Percentiles rank a stretch among this genome's conserved stretches.
These are phyloP conservation scores for Neonectria ditissima DNA, from an alignment of 2,329 filamentous ascomycete genomes.

Conservation along the genomic window DNA sequence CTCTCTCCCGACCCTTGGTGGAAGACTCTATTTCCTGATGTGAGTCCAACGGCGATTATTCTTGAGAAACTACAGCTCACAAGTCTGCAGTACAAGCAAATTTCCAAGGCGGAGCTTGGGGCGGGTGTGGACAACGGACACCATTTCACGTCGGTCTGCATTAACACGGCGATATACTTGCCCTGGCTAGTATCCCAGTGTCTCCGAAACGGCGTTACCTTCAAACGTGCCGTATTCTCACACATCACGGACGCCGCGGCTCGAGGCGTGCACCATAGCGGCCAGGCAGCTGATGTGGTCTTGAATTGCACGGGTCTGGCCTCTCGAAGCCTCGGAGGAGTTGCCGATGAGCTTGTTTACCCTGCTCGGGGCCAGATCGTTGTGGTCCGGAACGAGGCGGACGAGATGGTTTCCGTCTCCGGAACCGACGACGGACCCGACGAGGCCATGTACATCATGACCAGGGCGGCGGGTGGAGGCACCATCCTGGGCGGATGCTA, in stretches of 20 bases:
- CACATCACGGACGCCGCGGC: slow-evolving; percentile 77
- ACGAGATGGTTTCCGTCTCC: slow-evolving; percentile 74
- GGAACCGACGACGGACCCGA: slow-evolving; percentile 79
- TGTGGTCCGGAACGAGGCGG: slow-evolving; percentile 80
- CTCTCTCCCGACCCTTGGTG: slow-evolving; percentile 26
- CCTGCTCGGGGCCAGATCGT: slow-evolving; percentile 87
- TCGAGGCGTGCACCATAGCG: slow-evolving; percentile 57
- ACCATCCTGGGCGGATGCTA: slow-evolving; percentile 87
- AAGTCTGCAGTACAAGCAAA: slow-evolving; percentile 9
- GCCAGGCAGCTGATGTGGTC: slow-evolving; percentile 72
- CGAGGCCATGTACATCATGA: slow-evolving; percentile 85
- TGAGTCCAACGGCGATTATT: not conserved
- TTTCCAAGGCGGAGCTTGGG: slow-evolving; percentile 16
- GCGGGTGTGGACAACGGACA: slow-evolving; percentile 17
- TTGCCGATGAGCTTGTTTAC: slow-evolving; percentile 76
- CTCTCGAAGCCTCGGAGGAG: slow-evolving; percentile 80
- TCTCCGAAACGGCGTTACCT: slow-evolving; percentile 75
- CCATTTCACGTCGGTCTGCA: slow-evolving; percentile 83
- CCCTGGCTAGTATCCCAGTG: slow-evolving; percentile 87
- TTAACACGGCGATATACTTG: slow-evolving; percentile 89
- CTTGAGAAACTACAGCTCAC: not conserved
- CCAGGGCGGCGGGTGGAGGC: slow-evolving; percentile 78
- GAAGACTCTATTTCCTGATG: slow-evolving; percentile 21
- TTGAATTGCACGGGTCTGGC: slow-evolving; percentile 87
- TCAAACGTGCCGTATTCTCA: slow-evolving; percentile 70